phyloP scores from a whole-genome alignment of 2,329 filamentous ascomycete species.

The Venturia aucupariae region DNA sequence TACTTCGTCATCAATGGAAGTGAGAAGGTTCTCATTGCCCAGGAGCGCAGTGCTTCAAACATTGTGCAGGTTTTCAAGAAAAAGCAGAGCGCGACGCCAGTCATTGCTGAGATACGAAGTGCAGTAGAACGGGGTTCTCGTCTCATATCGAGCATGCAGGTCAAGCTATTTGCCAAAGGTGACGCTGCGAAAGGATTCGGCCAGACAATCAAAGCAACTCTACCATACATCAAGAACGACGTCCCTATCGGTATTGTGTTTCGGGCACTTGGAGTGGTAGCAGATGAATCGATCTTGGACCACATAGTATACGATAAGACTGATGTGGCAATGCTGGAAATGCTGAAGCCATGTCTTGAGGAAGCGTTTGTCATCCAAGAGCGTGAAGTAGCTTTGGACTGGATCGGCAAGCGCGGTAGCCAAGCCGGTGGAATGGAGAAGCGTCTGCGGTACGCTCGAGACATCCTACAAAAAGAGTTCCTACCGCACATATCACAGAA shows the following conservation, averaged over 20 bases:
- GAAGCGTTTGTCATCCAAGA: conserved; percentile 96
- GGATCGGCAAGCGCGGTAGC: conserved; percentile 84
- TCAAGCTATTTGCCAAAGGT: conserved; percentile 84
- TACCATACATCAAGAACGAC: conserved; percentile 90
- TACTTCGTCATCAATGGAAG: conserved; percentile 99
- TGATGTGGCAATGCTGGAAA: conserved; percentile 95
- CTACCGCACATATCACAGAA: conserved; percentile 92
- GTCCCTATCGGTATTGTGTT: conserved; percentile 94
- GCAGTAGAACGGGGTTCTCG: conserved; percentile 93
- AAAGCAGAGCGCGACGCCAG: conserved; percentile 86
- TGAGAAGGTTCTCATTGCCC: conserved; percentile 96
- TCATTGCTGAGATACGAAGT: conserved; percentile 91
- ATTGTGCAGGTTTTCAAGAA: conserved; percentile 99
- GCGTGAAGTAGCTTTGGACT: conserved; percentile 86
- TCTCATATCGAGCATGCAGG: conserved; percentile 82
- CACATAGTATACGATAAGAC: conserved; percentile 95
- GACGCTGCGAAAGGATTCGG: conserved; percentile 72
- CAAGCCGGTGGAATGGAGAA: conserved; percentile 70
- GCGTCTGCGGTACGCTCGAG: conserved; percentile 83
- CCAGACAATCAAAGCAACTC: conserved; percentile 77
- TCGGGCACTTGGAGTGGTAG: conserved; percentile 88
- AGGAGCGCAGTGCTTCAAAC: conserved; percentile 94
- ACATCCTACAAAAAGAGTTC: conserved; percentile 95
- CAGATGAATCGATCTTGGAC: conserved; percentile 95
- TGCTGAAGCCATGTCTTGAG: conserved; percentile 93